These are phyloP conservation scores for Tetraselmis striata DNA, from an alignment of 139 green algal species.

Conservation along the genomic window DNA sequence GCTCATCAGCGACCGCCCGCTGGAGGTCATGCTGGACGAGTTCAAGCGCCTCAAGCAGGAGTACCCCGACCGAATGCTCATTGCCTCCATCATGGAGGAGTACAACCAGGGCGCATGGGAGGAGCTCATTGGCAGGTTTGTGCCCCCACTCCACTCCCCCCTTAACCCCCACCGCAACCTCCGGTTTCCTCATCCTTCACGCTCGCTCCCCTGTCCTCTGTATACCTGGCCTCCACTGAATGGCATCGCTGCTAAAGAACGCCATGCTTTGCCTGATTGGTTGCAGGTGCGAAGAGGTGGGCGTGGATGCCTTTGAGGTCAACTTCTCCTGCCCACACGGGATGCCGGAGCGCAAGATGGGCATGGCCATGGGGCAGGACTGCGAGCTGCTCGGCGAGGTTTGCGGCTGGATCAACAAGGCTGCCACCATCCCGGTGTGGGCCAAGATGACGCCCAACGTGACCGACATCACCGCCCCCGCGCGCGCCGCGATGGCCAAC, in stretches of 20 bases:
- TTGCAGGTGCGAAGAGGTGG: conserved; percentile 65
- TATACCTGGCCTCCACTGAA: too few relatives aligned
- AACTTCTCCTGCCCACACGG: conserved; percentile 96
- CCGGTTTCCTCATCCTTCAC: too few relatives aligned
- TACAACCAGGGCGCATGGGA: conserved; percentile 82
- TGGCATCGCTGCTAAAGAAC: too few relatives aligned
- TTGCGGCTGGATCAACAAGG: conserved; percentile 83
- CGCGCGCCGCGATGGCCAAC: conserved; percentile 33
- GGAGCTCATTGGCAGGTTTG: conserved; percentile 82
- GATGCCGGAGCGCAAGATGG: conserved; percentile 87
- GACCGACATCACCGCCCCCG: conserved; percentile 80
- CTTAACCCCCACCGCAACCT: too few relatives aligned
- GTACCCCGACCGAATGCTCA: conserved; percentile 85
- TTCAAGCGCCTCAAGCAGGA: conserved; percentile 86
- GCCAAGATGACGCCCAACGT: conserved; percentile 99
- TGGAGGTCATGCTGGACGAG: conserved; percentile 89
- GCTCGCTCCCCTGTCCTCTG: too few relatives aligned
- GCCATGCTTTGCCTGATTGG: too few relatives aligned
- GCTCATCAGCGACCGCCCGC: conserved; percentile 86
- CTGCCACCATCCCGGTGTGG: conserved; percentile 85
- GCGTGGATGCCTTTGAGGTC: conserved; percentile 94
- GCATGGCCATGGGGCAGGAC: conserved; percentile 64
- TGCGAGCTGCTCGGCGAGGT: conserved; percentile 65
- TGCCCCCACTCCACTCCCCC: too few relatives aligned
- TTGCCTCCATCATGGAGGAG: conserved; percentile 93